Base-by-base conservation (phyloP, 805 yeast species). In the Myxozyma nipponensis region DNA sequence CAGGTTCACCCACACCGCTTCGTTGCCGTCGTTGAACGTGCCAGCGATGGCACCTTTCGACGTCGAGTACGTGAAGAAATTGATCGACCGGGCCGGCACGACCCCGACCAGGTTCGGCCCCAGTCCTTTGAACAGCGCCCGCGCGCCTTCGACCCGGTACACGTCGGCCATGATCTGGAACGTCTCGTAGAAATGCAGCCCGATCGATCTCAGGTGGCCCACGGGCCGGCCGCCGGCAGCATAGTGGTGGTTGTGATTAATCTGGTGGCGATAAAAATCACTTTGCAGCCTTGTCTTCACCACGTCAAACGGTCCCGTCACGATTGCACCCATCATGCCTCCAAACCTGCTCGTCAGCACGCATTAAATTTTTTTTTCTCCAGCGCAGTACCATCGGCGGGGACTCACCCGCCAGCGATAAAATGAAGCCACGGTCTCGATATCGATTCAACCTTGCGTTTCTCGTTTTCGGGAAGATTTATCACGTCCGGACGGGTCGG, bases 91-190 rank as follows among this genome's bases (percentile, higher is more conserved):
- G 1, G 99, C 98, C 0, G 99, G 99, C 38, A 93, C 91, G 15
- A 93, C 98, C 47, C 99, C 99, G 17, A 91, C 95, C 60, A 93
- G 73, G 62, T 91, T 93, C 7, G 99, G 98, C 0, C 98, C 98
- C 44, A 93, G 72, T 10, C 99, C 99, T 69, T 86, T 86, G 69
- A 93, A 93, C 41, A 93, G 72, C 3, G 98, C 91, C 39, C 85
- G 72, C 25, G 82, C 72, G 1, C 99, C 99, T 69, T 93, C 99
- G 22, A 72, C 71, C 28, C 67, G 67, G 66, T 86, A 84, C 18
- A 93, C 84, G 42, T 76, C 77, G 30, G 39, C 57, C 38, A 93
- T 72, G 26, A 89, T 93, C 24, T 75, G 71, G 52, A 84, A 77
- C 0, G 98, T 91, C 64, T 91, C 98, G 53, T 73, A 77, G 59